Evolutionary conservation across 768 basidiomycete species (phyloP), one percentile per base, ranked within the genome.

Genomic region (Boletus subparvulus): DNA sequence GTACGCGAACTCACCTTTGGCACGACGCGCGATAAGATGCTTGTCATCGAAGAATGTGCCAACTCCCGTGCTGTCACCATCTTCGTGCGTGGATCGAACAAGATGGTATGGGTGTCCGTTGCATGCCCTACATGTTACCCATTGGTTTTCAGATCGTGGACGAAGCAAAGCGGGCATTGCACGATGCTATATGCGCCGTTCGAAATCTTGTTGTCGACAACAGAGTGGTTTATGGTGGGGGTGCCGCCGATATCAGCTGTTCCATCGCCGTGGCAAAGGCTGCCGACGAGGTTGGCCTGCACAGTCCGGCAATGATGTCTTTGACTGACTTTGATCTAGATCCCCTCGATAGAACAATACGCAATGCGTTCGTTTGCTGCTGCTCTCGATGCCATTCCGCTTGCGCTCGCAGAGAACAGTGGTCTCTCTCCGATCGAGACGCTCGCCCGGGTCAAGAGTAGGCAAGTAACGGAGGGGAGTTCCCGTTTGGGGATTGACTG

Each of bases 361-460:
- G 97, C 97, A 3, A 98, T 99, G 95, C 88, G 96, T 47, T 95
- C 97, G n/a, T 99, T 98, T 71, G 83, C 97, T 4, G 90, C 92
- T 35, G 96, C 97, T 14, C 78, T 99, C 9, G 97, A 99, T 66
- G 83, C 94, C n/a, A 77, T 98, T 47, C 97, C 97, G 4, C 83
- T 99, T 13, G 97, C 97, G 5, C 80, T 99, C 12, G 97, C 97
- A 14, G 97, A 99, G 75, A 99, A 99, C 80, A 96, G 93, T 58
- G 97, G 97, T 52, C 74, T 98, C 43, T 87, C 91, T 14, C 97
- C 97, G 12, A 99, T 99, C 58, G 94, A 96, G 74, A 97, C 94
- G 6, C 81, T 99, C n/a, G 87, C 97, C 3, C 89, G 94, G 56
- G 90, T 99, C 51, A 95, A 94, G 79, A 93, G 91, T 69, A 79